Evolutionary conservation across 805 yeast genomes (phyloP).

Genomic region (Wickerhamiella kurtzmanii): DNA sequence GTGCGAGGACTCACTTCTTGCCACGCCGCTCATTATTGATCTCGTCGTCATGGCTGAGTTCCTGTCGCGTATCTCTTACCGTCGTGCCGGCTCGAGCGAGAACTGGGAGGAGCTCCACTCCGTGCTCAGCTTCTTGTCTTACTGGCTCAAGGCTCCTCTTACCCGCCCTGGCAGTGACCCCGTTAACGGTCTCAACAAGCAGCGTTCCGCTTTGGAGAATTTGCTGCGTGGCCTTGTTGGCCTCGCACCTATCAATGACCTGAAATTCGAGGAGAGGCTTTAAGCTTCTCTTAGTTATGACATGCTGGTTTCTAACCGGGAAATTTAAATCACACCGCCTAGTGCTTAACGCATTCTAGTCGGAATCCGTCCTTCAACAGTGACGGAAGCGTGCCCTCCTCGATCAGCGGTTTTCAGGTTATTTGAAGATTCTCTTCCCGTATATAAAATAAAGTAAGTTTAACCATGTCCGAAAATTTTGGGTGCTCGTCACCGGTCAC

Average conservation of each 20-base stretch:
- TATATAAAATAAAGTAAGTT: not conserved
- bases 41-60: slow-evolving; percentile 83
- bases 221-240: slow-evolving; percentile 82
- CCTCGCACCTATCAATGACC: slow-evolving; percentile 76
- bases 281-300: not conserved
- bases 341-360: not conserved
- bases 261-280: slow-evolving; percentile 87
- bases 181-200: slow-evolving; percentile 88
- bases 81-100: slow-evolving; percentile 34
- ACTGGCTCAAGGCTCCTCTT: slow-evolving; percentile 95
- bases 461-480: too few relatives aligned
- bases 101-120: slow-evolving; percentile 62
- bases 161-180: slow-evolving; percentile 83
- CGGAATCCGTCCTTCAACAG: not conserved
- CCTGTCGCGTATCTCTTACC: slow-evolving; percentile 72
- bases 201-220: slow-evolving; percentile 84
- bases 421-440: not conserved
- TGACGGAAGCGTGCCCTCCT: not conserved
- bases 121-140: slow-evolving; percentile 72
- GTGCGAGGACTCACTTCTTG: slow-evolving; percentile 89
- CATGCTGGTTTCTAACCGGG: too few relatives aligned
- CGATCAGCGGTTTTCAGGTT: slow-evolving; percentile 3
- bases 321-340: too few relatives aligned
- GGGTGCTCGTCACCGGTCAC: too few relatives aligned
- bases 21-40: slow-evolving; percentile 89